Evolutionary conservation across 106 monocot species (phyloP).

Genomic region (Allium fistulosum): DNA sequence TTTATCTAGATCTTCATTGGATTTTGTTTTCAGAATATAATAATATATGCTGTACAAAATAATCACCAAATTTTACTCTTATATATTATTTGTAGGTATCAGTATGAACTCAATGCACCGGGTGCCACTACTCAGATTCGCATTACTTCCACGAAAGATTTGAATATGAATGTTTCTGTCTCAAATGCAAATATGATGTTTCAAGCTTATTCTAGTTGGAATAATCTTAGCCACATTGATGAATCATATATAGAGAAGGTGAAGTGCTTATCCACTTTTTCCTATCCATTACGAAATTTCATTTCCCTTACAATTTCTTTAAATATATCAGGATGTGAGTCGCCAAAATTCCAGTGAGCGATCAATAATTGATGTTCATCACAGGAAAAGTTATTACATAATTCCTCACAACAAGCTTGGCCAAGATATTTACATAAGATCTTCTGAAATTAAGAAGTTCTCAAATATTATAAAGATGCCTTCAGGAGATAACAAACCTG

Average conservation of each 20-base stretch:
- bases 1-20: too few relatives aligned
- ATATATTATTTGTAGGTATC: slow-evolving; percentile 57
- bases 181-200: slow-evolving; percentile 81
- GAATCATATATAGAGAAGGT: slow-evolving; percentile 46
- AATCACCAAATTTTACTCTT: too few relatives aligned
- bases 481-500: slow-evolving; percentile 67
- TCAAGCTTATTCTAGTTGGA: slow-evolving; percentile 98
- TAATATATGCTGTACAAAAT: too few relatives aligned
- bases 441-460: slow-evolving; percentile 34
- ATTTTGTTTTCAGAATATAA: too few relatives aligned
- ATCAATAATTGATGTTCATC: slow-evolving; percentile 53
- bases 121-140: slow-evolving; percentile 67
- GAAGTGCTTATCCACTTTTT: slow-evolving; percentile 5
- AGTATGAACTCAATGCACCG: slow-evolving; percentile 70
- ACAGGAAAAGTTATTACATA: slow-evolving; percentile 64
- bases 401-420: slow-evolving; percentile 92
- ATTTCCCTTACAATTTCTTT: slow-evolving; percentile 2
- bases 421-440: slow-evolving; percentile 73
- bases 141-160: slow-evolving; percentile 61
- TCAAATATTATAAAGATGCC: slow-evolving; percentile 69
- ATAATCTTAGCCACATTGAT: slow-evolving; percentile 50
- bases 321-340: slow-evolving; percentile 38
- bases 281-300: neutral
- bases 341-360: slow-evolving; percentile 31
- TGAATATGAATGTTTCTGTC: slow-evolving; percentile 77